phyloP scores from a whole-genome alignment of 805 yeast genomes.

The Yamadazyma sp. region DNA sequence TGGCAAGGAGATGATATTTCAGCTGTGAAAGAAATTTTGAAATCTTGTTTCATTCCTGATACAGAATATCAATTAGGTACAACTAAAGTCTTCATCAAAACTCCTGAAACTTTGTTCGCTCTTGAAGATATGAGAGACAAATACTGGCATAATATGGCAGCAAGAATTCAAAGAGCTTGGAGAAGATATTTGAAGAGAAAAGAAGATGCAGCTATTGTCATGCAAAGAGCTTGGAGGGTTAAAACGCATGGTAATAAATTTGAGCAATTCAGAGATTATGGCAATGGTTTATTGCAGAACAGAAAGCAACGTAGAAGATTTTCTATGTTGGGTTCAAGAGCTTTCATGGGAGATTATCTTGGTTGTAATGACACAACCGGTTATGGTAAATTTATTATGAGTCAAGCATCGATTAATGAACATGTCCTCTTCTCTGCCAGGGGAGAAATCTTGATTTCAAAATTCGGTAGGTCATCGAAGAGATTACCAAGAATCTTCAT shows the following conservation, averaged over 20 bases:
- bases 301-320: slow-evolving; percentile 87
- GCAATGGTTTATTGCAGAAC: slow-evolving; percentile 64
- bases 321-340: slow-evolving; percentile 82
- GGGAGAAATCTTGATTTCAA: slow-evolving; percentile 78
- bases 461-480: slow-evolving; percentile 89
- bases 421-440: slow-evolving; percentile 71
- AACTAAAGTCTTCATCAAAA: slow-evolving; percentile 88
- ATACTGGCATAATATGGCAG: slow-evolving; percentile 98
- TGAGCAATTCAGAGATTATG: slow-evolving; percentile 82
- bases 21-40: slow-evolving; percentile 50
- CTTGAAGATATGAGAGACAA: slow-evolving; percentile 94
- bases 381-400: slow-evolving; percentile 70
- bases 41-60: slow-evolving; percentile 62
- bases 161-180: slow-evolving; percentile 96
- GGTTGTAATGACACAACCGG: slow-evolving; percentile 72
- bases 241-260: slow-evolving; percentile 77
- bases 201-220: slow-evolving; percentile 78
- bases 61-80: slow-evolving; percentile 89
- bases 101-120: slow-evolving; percentile 95
- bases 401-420: slow-evolving; percentile 67
- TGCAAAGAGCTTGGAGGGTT: slow-evolving; percentile 81
- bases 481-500: slow-evolving; percentile 72
- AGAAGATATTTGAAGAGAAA: slow-evolving; percentile 76
- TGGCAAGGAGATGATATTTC: slow-evolving; percentile 55
- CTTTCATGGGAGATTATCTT: slow-evolving; percentile 92